Percentiles rank a stretch among this genome's conserved stretches.
phyloP scores from a whole-genome alignment of 140 eudicot species.

The Senecio squalidus region DNA sequence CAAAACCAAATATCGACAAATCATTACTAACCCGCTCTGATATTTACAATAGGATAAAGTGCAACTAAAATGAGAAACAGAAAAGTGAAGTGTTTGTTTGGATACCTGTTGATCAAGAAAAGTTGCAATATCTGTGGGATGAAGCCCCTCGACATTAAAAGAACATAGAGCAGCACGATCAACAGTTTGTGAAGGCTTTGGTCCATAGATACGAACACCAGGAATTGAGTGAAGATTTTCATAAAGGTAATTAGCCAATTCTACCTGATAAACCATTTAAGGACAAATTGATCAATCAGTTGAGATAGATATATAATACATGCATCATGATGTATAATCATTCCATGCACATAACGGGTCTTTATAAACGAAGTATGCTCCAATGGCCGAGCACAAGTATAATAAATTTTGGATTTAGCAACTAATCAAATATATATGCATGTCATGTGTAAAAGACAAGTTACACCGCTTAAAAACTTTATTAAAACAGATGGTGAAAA shows the following conservation, averaged over 20 bases:
- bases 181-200: slow-evolving; percentile 68
- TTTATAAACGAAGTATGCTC: background rate
- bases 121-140: slow-evolving; percentile 93
- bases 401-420: background rate
- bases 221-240: slow-evolving; percentile 51
- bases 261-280: slow-evolving; percentile 46
- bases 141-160: slow-evolving; percentile 81
- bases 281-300: background rate
- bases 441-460: background rate
- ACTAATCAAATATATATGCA: background rate
- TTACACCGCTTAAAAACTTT: background rate
- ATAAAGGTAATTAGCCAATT: slow-evolving; percentile 67
- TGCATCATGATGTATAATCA: background rate
- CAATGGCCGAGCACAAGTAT: background rate
- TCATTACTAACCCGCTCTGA: background rate
- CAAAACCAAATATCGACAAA: background rate
- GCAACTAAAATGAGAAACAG: background rate
- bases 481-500: background rate
- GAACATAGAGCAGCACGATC: slow-evolving; percentile 87
- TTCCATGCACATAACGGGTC: background rate
- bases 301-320: background rate
- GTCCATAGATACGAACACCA: slow-evolving; percentile 82
- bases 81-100: slow-evolving; percentile 5
- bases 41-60: background rate
- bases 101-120: slow-evolving; percentile 92